These are phyloP conservation scores for Aureobasidium lini DNA, from an alignment of 2,329 filamentous ascomycete species.

Conservation along the genomic window DNA sequence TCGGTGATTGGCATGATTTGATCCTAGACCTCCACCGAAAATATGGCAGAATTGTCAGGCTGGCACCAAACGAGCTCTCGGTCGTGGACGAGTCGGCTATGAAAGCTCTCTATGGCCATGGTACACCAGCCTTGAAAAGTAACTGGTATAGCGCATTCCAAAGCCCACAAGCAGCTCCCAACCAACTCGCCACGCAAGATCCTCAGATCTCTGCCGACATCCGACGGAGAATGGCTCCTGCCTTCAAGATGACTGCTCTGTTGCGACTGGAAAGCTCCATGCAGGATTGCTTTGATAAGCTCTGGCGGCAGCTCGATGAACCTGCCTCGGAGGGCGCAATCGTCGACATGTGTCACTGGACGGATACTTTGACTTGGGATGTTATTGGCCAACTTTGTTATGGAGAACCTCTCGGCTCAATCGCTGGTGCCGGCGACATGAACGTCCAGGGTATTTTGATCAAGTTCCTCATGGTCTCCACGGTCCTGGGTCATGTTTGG, in stretches of 20 bases:
- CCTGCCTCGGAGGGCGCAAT: constrained; percentile 16
- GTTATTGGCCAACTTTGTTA: constrained; percentile 18
- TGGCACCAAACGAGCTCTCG: constrained; percentile 33
- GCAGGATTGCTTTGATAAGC: constrained; percentile 25
- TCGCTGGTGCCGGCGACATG: neutral
- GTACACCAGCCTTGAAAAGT: constrained; percentile 28
- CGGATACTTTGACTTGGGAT: constrained; percentile 18
- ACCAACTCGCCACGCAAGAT: neutral
- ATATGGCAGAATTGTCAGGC: constrained; percentile 34
- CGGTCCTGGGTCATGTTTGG: constrained; percentile 14
- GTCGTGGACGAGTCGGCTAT: constrained; percentile 25
- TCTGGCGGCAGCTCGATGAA: constrained; percentile 20
- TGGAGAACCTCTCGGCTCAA: constrained; percentile 16
- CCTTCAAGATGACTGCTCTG: constrained; percentile 38
- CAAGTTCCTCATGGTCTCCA: neutral
- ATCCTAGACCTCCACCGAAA: constrained; percentile 32
- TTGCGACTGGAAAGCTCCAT: constrained; percentile 32
- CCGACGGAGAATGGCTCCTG: constrained; percentile 19
- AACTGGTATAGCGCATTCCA: constrained; percentile 10
- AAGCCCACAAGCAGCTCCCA: neutral
- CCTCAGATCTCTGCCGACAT: neutral
- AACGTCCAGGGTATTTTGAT: neutral
- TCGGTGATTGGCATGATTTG: constrained; percentile 12
- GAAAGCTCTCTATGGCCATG: constrained; percentile 28
- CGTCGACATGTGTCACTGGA: constrained; percentile 20